phyloP scores from a whole-genome alignment of 2,329 filamentous ascomycete species.

The Penicillium verrucosum region DNA sequence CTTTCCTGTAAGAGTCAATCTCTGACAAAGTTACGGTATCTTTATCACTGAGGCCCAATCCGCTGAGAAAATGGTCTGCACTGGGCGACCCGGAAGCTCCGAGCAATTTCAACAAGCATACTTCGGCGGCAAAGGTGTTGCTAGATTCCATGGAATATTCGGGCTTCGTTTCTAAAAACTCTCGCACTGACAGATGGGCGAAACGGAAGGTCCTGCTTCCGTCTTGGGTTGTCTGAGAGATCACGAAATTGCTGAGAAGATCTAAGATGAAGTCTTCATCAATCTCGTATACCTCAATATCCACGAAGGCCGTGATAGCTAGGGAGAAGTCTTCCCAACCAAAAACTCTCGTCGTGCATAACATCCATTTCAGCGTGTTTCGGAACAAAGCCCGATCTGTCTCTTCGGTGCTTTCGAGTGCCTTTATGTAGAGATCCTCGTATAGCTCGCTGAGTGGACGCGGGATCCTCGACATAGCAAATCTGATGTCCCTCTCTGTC shows the following conservation, averaged over 20 bases:
- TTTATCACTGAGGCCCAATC: not conserved
- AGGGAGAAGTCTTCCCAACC: not conserved
- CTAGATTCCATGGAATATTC: not conserved
- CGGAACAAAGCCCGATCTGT: not conserved
- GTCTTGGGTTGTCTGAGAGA: not conserved
- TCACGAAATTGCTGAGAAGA: not conserved
- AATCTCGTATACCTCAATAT: not conserved
- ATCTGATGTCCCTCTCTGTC: not conserved
- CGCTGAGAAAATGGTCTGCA: not conserved
- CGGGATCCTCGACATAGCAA: not conserved
- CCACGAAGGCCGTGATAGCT: not conserved
- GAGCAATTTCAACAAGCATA: not conserved
- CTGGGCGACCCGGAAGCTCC: not conserved
- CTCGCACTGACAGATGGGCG: not conserved
- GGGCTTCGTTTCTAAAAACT: not conserved
- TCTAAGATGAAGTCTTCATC: not conserved
- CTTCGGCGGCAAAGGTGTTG: not conserved
- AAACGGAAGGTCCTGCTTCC: not conserved
- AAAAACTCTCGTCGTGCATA: not conserved
- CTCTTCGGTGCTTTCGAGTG: not conserved
- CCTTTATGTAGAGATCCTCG: not conserved
- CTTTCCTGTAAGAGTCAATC: not conserved
- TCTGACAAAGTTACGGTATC: not conserved
- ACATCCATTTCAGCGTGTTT: not conserved
- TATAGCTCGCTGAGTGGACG: not conserved